A percentile compares a stretch with the other conserved stretches of the same genome.
Evolutionary conservation across 2,329 filamentous ascomycete genomes (phyloP).

Genomic region (Teratosphaeria nubilosa): DNA sequence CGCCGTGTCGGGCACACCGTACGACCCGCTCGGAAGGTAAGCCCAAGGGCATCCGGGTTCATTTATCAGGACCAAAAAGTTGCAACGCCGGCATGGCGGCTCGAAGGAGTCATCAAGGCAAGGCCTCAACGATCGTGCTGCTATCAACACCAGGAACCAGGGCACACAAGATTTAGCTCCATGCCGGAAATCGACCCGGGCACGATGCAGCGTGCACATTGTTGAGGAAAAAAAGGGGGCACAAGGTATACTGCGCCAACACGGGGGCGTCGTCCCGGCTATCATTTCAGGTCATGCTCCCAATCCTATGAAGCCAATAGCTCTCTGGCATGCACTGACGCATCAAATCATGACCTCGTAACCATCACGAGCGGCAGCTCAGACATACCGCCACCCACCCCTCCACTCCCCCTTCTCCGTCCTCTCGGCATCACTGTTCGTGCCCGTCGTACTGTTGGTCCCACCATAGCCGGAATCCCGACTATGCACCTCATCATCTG

Average conservation of each 20-base stretch:
- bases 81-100: neutral
- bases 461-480: conserved; percentile 11
- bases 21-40: neutral
- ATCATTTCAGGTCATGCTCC: neutral
- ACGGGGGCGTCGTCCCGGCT: neutral
- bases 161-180: neutral
- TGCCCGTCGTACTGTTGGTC: conserved; percentile 1
- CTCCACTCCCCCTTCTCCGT: neutral
- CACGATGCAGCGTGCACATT: neutral
- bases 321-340: neutral
- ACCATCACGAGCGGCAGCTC: neutral
- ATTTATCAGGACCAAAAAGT: neutral
- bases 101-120: neutral
- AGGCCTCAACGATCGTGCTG: neutral
- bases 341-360: neutral
- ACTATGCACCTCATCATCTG: conserved; percentile 38
- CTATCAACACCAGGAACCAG: neutral
- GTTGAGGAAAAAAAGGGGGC: too few relatives aligned
- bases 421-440: conserved; percentile 1
- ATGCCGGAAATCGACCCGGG: neutral
- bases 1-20: too few relatives aligned
- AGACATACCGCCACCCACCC: neutral
- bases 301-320: neutral
- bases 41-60: neutral
- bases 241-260: too few relatives aligned